Base-by-base conservation (phyloP, 805 yeast species). In the Wickerhamomyces bovis region DNA sequence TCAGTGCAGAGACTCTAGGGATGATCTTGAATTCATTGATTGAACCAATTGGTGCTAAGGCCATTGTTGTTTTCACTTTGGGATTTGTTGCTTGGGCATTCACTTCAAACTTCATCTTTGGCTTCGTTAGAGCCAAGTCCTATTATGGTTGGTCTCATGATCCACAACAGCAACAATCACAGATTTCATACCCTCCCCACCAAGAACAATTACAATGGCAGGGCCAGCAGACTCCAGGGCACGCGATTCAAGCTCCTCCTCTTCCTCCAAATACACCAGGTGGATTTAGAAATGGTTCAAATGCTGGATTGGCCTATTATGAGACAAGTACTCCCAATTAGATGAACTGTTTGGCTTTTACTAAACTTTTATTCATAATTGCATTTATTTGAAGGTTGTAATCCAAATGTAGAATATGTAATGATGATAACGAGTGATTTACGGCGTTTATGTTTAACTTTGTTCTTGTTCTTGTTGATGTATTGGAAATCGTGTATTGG, bases 11-110 rank as follows among this genome's bases (percentile, higher is more conserved):
- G 46, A 75, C 83, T 0, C 54, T 85, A 2, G 90, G 89, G 0
- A 64, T 77, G 42, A 67, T 84, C 15, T 53, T 83, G 11, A 81
- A 83, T 54, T 76, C 83, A 0, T 68, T 85, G 45, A 69, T 84
- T 18, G 87, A 84, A 52, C 89, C 89, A 0, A 71, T 85, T 39
- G 82, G 87, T 3, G 64, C 74, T 51, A 81, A 83, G 58, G 77
- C 84, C 18, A 68, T 81, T 40, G 30, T 71, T 4, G 71, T 80
- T 4, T 56, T 77, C 12, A 53, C 70, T 4, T 52, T 71, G 10
- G 65, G 63, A 1, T 49, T 73, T 11, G 54, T 71, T 0, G 66
- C 72, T n/a, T 66, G 78, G 67, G 58, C 76, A 18, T 84, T 82
- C 58, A 69, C 76, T 4, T 75, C 81, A 23, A 85, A 85, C 58